Evolutionary conservation across 108 stramenopile genomes (phyloP).

Genomic region (Pseudonitzschia delicatissima): DNA sequence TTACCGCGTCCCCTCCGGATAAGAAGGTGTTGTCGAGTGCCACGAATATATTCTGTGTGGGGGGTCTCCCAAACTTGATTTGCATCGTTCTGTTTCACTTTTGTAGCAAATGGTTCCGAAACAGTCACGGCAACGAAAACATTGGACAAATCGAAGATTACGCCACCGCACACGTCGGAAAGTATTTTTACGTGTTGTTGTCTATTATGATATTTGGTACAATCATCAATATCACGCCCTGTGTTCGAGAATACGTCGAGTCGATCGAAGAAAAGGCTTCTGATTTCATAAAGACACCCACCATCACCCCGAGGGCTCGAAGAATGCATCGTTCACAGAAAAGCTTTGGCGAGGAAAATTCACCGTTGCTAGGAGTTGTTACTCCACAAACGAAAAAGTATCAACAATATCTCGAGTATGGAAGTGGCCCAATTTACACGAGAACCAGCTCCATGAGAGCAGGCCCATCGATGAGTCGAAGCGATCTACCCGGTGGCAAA

Average conservation of each 20-base stretch:
- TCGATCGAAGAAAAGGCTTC: conserved; percentile 62
- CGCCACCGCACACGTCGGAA: conserved; percentile 55
- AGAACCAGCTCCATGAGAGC: conserved; percentile 68
- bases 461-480: conserved; percentile 39
- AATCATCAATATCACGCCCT: conserved; percentile 57
- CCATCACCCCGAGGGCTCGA: conserved; percentile 12
- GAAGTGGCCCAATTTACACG: conserved; percentile 49
- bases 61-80: conserved; percentile 81
- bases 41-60: conserved; percentile 75
- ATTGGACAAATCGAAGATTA: conserved; percentile 68
- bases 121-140: conserved; percentile 46
- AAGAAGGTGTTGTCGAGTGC: conserved; percentile 76
- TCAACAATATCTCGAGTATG: conserved; percentile 64
- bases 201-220: conserved; percentile 62
- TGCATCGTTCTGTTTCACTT: conserved; percentile 68
- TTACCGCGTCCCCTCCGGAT: conserved; percentile 72
- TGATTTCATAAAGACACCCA: conserved; percentile 59
- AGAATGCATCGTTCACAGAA: not conserved
- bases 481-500: conserved; percentile 14
- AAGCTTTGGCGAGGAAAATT: conserved; percentile 39
- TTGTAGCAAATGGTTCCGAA: conserved; percentile 64
- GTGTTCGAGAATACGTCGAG: conserved; percentile 54
- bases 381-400: conserved; percentile 45
- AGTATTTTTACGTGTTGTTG: conserved; percentile 71
- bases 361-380: conserved; percentile 27